Evolutionary conservation across 2,329 filamentous ascomycete species (phyloP), one percentile per base, ranked within the genome.

Genomic region (Aspergillus japonicus): DNA sequence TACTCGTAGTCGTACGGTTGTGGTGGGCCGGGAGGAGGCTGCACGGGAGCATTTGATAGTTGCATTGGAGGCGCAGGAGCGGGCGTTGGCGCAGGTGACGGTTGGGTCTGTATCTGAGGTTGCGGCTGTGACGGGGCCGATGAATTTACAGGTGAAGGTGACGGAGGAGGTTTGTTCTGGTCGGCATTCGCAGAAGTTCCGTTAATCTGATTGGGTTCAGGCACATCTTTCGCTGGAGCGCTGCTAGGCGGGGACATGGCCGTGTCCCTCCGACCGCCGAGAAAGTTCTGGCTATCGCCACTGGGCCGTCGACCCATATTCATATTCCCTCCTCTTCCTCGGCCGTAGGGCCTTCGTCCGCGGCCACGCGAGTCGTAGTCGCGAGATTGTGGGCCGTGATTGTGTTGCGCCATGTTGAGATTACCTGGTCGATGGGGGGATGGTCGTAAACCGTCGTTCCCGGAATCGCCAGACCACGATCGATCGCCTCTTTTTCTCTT

Each of bases 1-100:
- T 89, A 87, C 59, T 89, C 85, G 75, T 95, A 97, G 66, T 84
- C 85, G 74, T 90, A 95, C 4, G 71, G 71, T 31, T 70, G 65
- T n/a, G 68, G 64, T 8, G 71, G 65, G 29, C 60, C 60, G n/a
- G 66, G 47, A 47, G 66, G 64, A 35, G 63, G 66, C 47, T 64
- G 62, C 35, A 58, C 29, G 19, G 63, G 58, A 39, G 60, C 54
- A 61, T 57, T 10, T 54, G 62, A 47, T 44, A 49, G 48, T 47
- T 55, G 60, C n/a, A 59, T 52, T 3, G 57, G 53, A 19, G 50
- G 57, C 21, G 53, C 42, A 1, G 53, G 53, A 12, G 42, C 47
- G 49, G 62, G 52, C 12, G 57, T 69, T 60, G 52, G 63, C 60
- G 58, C 62, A 56, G 56, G 66, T 53, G 61, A 62, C 14, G 47